Evolutionary conservation across 2,329 filamentous ascomycete species (phyloP), one percentile per base, ranked within the genome.

Genomic region (Hypocreales sp.): DNA sequence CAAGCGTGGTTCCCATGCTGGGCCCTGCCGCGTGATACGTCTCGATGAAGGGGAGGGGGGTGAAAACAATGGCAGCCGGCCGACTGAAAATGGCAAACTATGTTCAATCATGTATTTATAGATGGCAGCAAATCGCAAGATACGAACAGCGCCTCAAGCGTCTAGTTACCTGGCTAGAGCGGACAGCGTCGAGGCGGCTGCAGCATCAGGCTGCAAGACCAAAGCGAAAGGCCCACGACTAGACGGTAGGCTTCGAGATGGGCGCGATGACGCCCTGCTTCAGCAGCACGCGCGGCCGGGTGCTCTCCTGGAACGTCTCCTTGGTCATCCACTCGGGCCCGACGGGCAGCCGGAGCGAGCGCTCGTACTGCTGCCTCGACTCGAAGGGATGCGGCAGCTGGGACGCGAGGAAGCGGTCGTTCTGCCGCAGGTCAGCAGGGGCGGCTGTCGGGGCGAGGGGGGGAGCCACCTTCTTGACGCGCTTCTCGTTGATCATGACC

Each of bases 271-370:
- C 66, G 25, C 90, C 90, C 56, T 86, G 81, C 62, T 92, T 94
- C 50, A 93, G 61, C 51, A 95, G 62, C 38, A 95, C 69, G 42
- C 83, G 72, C 32, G 90, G 90, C 67, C 87, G 92, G 33, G 80
- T 92, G 34, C 71, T 71, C 41, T 79, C 72, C 61, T 95, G 86
- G 66, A 90, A 90, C 10, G 79, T 83, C 59, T 83, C 74, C 67
- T 93, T 94, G n/a, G 87, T 95, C 40, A 76, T 74, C 86, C 87
- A 98, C 54, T 98, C 87, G 11, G 79, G 82, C 2, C 90, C 90
- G 34, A 95, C 72, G 2, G 90, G 90, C 39, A 94, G 56, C 23
- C 87, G 67, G 32, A 95, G 60, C 37, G 79, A 80, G 27, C 87
- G 64, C 61, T 98, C 90, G 55, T 95, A 95, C 60, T 94, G 84